These are phyloP conservation scores for Lactarius tabidus DNA, from an alignment of 768 basidiomycete genomes.

Conservation along the genomic window DNA sequence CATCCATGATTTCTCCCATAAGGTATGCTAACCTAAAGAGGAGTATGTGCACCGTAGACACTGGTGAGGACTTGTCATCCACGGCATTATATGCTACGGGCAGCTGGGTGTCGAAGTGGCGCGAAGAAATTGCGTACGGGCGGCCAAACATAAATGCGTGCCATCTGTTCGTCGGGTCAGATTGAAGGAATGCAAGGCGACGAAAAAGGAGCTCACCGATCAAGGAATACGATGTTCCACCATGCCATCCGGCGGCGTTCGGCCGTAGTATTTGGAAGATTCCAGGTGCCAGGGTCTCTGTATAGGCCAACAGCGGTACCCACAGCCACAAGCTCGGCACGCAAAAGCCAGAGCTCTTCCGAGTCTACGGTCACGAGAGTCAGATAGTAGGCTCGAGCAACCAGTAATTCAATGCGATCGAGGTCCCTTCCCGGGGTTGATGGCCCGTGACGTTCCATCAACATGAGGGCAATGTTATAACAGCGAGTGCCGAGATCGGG, in stretches of 20 bases:
- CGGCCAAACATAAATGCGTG: slow-evolving; percentile 86
- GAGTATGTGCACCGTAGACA: slow-evolving; percentile 72
- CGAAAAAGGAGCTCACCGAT: slow-evolving; percentile 49
- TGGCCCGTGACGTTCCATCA: slow-evolving; percentile 58
- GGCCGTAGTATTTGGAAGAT: slow-evolving; percentile 61
- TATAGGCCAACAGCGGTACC: slow-evolving; percentile 82
- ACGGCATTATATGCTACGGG: slow-evolving; percentile 65
- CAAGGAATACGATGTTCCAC: slow-evolving; percentile 84
- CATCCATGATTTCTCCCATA: slow-evolving; percentile 81
- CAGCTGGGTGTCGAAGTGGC: slow-evolving; percentile 79
- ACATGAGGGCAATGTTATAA: slow-evolving; percentile 64
- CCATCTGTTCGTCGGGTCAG: slow-evolving; percentile 50
- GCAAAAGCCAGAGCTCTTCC: slow-evolving; percentile 76
- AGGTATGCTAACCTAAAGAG: slow-evolving; percentile 74
- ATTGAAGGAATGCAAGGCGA: slow-evolving; percentile 14
- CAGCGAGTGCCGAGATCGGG: slow-evolving; percentile 51
- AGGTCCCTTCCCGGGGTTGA: slow-evolving; percentile 53
- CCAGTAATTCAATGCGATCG: slow-evolving; percentile 71
- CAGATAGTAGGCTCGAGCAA: slow-evolving; percentile 68
- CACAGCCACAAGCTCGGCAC: slow-evolving; percentile 69
- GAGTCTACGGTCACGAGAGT: slow-evolving; percentile 69
- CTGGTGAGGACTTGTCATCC: slow-evolving; percentile 56
- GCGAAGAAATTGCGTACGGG: slow-evolving; percentile 67
- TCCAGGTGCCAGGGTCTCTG: slow-evolving; percentile 79
- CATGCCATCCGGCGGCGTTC: slow-evolving; percentile 85